These are phyloP conservation scores for Schizopora paradoxa DNA, from an alignment of 1,284 basidiomycete species.

Conservation along the genomic window DNA sequence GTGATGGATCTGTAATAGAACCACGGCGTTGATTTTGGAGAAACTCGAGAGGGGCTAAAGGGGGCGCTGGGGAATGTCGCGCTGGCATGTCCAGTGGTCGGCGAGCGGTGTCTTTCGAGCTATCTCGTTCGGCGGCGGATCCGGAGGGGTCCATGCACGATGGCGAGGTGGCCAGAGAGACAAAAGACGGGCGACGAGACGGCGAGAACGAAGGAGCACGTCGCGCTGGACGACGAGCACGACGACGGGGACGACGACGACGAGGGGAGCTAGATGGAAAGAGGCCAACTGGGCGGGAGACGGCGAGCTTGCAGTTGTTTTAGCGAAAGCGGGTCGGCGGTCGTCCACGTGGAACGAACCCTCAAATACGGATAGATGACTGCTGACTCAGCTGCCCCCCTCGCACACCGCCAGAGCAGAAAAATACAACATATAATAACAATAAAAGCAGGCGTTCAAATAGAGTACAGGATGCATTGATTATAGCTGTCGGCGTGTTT, in stretches of 20 bases:
- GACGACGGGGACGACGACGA: not conserved
- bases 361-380: no score
- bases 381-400: no score
- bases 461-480: no score
- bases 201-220: not conserved
- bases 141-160: constrained; percentile 1
- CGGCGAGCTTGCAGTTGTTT: constrained; percentile 1
- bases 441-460: no score
- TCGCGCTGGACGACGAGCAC: constrained; percentile 4
- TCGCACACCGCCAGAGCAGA: no score
- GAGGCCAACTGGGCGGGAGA: not conserved
- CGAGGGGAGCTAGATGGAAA: not conserved
- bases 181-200: not conserved
- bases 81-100: constrained; percentile 31
- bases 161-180: not conserved
- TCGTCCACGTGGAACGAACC: constrained; percentile 1
- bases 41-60: constrained; percentile 67
- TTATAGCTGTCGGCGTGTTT: no score
- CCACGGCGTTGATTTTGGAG: constrained; percentile 73
- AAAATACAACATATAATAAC: no score
- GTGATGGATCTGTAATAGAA: constrained; percentile 74
- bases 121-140: constrained; percentile 15
- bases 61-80: constrained; percentile 37
- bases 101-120: constrained; percentile 14
- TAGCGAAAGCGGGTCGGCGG: not conserved